Evolutionary conservation across 148 eudicot species (phyloP).

Genomic region (Rhododendron mucronatum): DNA sequence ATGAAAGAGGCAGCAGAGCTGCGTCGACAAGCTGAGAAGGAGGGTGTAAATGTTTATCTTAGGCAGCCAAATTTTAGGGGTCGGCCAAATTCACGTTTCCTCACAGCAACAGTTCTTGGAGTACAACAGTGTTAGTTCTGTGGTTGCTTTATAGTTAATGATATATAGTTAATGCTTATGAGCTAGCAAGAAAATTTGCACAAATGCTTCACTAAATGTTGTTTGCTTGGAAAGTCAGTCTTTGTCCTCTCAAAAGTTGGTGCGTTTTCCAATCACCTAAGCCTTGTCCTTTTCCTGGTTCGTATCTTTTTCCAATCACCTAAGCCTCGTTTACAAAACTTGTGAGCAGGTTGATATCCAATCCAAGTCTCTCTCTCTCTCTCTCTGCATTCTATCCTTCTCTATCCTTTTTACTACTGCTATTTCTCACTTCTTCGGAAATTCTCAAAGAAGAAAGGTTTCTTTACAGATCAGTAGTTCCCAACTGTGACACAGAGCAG

Average conservation of each 20-base stretch:
- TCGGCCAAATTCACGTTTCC: slow-evolving; percentile 92
- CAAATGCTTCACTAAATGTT: neutral
- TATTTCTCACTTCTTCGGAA: neutral
- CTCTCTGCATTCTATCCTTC: too few species aligned
- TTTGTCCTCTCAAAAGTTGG: neutral
- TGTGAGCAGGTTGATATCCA: neutral
- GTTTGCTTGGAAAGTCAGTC: neutral
- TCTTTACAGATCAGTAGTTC: neutral
- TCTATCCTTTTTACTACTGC: neutral
- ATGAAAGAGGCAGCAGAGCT: slow-evolving; percentile 88
- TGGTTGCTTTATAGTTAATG: neutral
- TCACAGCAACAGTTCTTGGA: slow-evolving; percentile 83
- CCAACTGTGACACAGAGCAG: neutral
- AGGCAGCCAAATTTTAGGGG: slow-evolving; percentile 60
- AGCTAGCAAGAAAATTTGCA: neutral
- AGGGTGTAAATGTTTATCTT: slow-evolving; percentile 77
- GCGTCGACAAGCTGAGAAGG: slow-evolving; percentile 76
- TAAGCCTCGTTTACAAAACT: neutral
- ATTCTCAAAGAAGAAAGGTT: neutral
- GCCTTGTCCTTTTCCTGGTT: neutral
- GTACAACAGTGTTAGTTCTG: slow-evolving; percentile 69
- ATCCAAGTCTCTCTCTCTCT: neutral
- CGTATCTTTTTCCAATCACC: neutral
- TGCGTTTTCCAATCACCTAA: neutral
- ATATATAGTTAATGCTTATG: neutral